Conservation (phyloP, 2,329 filamentous ascomycete species). For the Monilinia laxa region DNA sequence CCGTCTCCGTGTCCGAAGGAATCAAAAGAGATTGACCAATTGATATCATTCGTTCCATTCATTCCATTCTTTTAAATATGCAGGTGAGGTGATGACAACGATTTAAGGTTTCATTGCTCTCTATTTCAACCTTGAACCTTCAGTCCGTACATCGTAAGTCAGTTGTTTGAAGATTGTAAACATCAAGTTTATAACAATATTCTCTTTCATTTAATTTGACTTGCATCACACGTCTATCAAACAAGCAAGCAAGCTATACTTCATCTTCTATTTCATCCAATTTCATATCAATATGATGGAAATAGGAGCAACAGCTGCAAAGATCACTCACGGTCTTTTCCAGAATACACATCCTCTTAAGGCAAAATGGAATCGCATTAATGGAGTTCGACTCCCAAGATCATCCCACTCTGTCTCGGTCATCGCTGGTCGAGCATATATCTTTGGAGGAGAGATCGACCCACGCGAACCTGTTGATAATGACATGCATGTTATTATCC, state of each 20-base stretch:
- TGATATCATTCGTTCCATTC: background rate
- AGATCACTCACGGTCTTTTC: conserved; percentile 33
- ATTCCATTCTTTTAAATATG: no score
- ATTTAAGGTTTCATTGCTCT: background rate
- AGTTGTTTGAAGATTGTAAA: no score
- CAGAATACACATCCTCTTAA: conserved; percentile 44
- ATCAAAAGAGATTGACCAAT: background rate
- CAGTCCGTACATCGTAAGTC: background rate
- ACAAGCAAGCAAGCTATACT: background rate
- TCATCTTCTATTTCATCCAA: background rate
- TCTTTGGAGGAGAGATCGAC: conserved; percentile 75
- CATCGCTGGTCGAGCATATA: conserved; percentile 56
- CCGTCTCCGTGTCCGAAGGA: no score
- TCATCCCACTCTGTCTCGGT: conserved; percentile 73
- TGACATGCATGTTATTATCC: conserved; percentile 63
- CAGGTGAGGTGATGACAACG: no score
- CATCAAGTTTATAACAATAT: background rate
- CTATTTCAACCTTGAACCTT: background rate
- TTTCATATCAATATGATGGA: conserved; percentile 36
- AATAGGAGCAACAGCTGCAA: conserved; percentile 31
- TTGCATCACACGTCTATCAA: background rate
- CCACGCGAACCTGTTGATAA: conserved; percentile 70
- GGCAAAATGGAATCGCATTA: conserved; percentile 61
- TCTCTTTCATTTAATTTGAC: background rate
- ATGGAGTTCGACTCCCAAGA: conserved; percentile 57